phyloP scores from a whole-genome alignment of 352 stramenopile genomes.

The Globisporangium perplexum region DNA sequence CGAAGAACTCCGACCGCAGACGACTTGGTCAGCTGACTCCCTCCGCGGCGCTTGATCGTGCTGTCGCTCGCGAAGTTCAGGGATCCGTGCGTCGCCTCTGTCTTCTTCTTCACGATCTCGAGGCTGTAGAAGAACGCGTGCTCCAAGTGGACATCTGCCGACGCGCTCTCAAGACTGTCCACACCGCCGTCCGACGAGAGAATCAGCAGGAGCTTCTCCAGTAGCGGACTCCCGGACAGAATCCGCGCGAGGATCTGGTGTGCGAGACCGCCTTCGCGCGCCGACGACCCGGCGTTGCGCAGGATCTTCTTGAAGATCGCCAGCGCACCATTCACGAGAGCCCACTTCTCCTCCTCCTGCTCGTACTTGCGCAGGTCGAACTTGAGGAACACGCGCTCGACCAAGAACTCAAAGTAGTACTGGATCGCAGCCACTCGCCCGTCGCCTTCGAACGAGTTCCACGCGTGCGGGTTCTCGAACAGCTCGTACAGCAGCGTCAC shows the following conservation, averaged over 20 bases:
- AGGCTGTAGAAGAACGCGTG: conserved; percentile 81
- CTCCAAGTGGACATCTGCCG: conserved; percentile 66
- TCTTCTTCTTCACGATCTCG: conserved; percentile 72
- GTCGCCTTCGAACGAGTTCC: conserved; percentile 71
- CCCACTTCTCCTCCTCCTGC: conserved; percentile 80
- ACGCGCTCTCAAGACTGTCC: conserved; percentile 66
- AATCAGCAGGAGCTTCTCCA: conserved; percentile 69
- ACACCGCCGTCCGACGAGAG: conserved; percentile 64
- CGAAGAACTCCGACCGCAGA: conserved; percentile 39
- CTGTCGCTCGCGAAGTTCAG: conserved; percentile 56
- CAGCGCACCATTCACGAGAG: conserved; percentile 59
- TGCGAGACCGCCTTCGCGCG: conserved; percentile 46
- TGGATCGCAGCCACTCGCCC: conserved; percentile 71
- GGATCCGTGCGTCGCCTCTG: conserved; percentile 58
- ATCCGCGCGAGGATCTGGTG: conserved; percentile 68
- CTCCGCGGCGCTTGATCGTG: conserved; percentile 33
- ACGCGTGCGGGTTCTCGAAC: conserved; percentile 70
- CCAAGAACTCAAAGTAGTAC: conserved; percentile 80
- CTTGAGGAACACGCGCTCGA: conserved; percentile 82
- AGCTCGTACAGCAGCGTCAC: conserved; percentile 67
- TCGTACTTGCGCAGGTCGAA: conserved; percentile 83
- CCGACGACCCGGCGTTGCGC: conserved; percentile 35
- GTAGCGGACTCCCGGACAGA: conserved; percentile 52
- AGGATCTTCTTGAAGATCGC: conserved; percentile 79
- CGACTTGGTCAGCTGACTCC: conserved; percentile 48